Evolutionary conservation across 139 green algal species (phyloP).

Genomic region (Chlorella sp.): DNA sequence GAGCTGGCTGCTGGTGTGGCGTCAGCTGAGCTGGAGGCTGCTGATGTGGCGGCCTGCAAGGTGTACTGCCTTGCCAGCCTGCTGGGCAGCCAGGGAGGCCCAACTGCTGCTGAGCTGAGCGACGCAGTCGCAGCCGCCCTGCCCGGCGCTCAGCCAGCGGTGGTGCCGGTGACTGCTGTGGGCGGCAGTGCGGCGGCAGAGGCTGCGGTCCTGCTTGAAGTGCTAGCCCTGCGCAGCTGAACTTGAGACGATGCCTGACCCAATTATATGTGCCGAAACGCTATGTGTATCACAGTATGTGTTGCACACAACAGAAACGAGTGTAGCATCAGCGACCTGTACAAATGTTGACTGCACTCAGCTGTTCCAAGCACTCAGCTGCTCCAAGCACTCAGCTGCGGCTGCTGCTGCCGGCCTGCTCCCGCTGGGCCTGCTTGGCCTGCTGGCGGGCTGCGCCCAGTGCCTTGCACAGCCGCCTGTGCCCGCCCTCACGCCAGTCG

Average conservation of each 20-base stretch:
- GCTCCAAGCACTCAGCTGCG: no score
- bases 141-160: background rate
- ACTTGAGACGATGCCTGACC: background rate
- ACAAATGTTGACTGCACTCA: no score
- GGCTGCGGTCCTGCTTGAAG: background rate
- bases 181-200: background rate
- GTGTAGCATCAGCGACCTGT: no score
- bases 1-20: constrained; percentile 7
- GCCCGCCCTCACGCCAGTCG: no score
- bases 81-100: background rate
- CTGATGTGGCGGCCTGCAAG: constrained; percentile 36
- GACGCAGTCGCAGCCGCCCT: background rate
- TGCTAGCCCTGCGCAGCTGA: background rate
- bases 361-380: no score
- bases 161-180: constrained; percentile 28
- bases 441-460: no score
- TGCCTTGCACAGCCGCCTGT: no score
- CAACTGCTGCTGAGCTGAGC: background rate
- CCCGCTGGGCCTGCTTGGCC: no score
- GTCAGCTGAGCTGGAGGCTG: constrained; percentile 7
- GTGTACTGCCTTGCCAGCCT: constrained; percentile 19
- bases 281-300: no score
- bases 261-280: no score
- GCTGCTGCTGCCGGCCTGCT: no score
- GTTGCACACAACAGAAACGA: no score